Evolutionary conservation across 2,329 filamentous ascomycete genomes (phyloP).

Genomic region (Cordyceps militaris): DNA sequence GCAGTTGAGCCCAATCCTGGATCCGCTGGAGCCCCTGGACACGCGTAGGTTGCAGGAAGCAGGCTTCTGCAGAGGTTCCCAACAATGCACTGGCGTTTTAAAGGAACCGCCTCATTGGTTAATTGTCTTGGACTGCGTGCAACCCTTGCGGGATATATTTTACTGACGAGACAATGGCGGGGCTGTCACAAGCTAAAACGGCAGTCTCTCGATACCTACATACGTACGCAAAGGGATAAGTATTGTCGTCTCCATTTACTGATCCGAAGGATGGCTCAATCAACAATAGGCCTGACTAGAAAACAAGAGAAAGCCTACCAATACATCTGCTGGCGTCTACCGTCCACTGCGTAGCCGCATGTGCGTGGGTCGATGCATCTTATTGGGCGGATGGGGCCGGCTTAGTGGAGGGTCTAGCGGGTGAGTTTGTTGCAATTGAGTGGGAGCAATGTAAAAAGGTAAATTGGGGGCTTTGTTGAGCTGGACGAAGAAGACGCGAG

Average conservation of each 20-base stretch:
- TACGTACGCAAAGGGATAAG: not conserved
- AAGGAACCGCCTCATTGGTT: not conserved
- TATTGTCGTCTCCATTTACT: not conserved
- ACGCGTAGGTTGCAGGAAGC: not conserved
- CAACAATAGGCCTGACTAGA: not conserved
- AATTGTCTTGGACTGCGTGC: not conserved
- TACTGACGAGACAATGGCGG: not conserved
- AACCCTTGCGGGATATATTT: constrained; percentile 9
- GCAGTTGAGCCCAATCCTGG: not conserved
- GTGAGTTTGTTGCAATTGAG: not conserved
- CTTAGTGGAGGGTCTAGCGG: constrained; percentile 6
- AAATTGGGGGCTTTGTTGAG: constrained; percentile 4
- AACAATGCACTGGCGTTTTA: not conserved
- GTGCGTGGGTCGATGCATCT: constrained; percentile 13
- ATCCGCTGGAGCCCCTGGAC: not conserved
- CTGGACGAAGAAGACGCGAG: not conserved
- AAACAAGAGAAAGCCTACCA: not conserved
- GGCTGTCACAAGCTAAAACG: constrained; percentile 8
- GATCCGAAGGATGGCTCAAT: not conserved
- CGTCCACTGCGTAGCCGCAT: constrained; percentile 10
- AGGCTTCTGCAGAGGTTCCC: constrained; percentile 4
- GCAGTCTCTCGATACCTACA: not conserved
- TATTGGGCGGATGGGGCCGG: constrained; percentile 10
- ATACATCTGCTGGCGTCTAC: not conserved
- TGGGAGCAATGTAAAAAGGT: not conserved